Percentiles rank a stretch among this genome's conserved stretches.
phyloP scores from a whole-genome alignment of 2,329 filamentous ascomycete genomes.

The Gremmenia infestans region DNA sequence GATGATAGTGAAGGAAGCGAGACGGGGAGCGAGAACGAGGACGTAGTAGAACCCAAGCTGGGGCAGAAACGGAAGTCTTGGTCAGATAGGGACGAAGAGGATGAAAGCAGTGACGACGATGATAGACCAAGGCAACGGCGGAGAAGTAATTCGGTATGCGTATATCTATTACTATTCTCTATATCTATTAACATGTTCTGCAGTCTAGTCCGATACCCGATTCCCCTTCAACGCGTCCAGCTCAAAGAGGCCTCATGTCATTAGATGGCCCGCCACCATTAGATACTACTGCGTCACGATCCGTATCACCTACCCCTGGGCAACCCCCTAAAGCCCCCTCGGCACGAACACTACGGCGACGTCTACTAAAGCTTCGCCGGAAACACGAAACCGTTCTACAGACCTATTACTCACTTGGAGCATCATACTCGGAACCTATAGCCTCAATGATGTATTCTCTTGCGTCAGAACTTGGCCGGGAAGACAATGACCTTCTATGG shows the following conservation, averaged over 20 bases:
- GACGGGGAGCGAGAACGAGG: conserved; percentile 52
- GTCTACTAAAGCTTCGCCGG: conserved; percentile 67
- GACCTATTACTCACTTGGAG: conserved; percentile 79
- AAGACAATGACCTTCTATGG: conserved; percentile 96
- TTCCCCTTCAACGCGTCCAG: conserved; percentile 53
- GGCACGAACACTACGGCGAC: conserved; percentile 64
- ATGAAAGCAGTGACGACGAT: conserved; percentile 62
- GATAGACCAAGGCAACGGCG: conserved; percentile 73
- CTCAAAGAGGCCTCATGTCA: conserved; percentile 55
- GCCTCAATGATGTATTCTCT: conserved; percentile 92
- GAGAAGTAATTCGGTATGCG: conserved; percentile 78
- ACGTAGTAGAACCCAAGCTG: conserved; percentile 50
- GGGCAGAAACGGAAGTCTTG: conserved; percentile 75
- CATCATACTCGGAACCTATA: conserved; percentile 90
- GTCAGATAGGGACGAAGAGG: conserved; percentile 65
- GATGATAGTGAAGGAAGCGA: conserved; percentile 46
- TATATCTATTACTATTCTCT: not conserved
- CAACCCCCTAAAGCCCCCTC: conserved; percentile 61
- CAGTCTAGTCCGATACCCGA: conserved; percentile 62
- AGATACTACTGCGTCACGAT: conserved; percentile 36
- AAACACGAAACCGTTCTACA: conserved; percentile 74
- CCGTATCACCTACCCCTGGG: conserved; percentile 47
- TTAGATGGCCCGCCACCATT: conserved; percentile 44
- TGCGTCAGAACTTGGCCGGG: conserved; percentile 87
- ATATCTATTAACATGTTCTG: conserved; percentile 13